phyloP scores from a whole-genome alignment of 345 rosid genomes.

The Gossypium anomalum region DNA sequence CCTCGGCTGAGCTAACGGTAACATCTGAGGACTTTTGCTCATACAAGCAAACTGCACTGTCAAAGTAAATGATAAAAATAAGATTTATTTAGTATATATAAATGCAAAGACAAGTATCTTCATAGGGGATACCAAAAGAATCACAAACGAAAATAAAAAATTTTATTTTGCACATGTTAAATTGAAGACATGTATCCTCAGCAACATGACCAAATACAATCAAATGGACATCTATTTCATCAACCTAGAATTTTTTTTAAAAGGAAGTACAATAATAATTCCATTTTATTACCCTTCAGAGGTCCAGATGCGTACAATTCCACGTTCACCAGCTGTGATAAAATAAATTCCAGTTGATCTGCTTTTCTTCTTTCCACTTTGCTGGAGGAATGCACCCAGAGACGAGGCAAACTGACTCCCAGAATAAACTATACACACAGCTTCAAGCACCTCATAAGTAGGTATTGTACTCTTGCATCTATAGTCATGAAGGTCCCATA shows the following conservation, averaged over 20 bases:
- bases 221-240: not conserved
- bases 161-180: conserved; percentile 12
- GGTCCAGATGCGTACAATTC: conserved; percentile 75
- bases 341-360: conserved; percentile 44
- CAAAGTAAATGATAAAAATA: conserved; percentile 28
- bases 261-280: not conserved
- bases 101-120: not conserved
- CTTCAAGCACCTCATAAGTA: conserved; percentile 78
- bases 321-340: conserved; percentile 85
- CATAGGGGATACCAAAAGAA: not conserved
- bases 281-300: conserved; percentile 60
- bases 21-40: conserved; percentile 85
- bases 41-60: conserved; percentile 74
- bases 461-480: conserved; percentile 72
- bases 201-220: not conserved
- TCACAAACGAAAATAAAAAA: not conserved
- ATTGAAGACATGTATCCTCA: not conserved
- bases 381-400: conserved; percentile 38
- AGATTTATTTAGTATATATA: conserved; percentile 8
- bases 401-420: conserved; percentile 49
- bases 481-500: conserved; percentile 87
- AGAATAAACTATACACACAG: conserved; percentile 50
- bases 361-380: conserved; percentile 36
- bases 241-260: not conserved
- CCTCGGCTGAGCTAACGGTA: conserved; percentile 44